Evolutionary conservation across 2,329 filamentous ascomycete species (phyloP), one percentile per base, ranked within the genome.

Genomic region (Paraphaeosphaeria sporulosa): DNA sequence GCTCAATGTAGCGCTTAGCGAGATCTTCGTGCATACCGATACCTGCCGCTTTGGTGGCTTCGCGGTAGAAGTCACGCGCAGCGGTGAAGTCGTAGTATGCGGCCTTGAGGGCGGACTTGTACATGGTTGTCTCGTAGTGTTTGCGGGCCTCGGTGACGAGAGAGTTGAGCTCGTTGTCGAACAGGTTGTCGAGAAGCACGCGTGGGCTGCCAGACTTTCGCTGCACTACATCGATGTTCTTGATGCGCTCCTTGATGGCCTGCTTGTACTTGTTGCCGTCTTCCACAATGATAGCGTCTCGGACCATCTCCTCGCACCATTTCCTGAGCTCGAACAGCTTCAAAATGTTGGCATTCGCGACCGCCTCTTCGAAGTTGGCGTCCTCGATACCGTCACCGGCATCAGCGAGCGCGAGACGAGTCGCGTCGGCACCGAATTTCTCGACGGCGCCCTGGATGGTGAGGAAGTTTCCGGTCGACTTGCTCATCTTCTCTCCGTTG

Each of bases 401-500:
- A 78, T 99, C 95, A 19, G 94, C 94, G 64, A 99, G 88, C 3
- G 94, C 93, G 71, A 98, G 91, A 75, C 94, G 88, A 46, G 91
- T 90, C 13, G 95, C 95, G 77, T 98, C 95, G 9, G 95, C 94
- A 72, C 95, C 95, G 71, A 95, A 99, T 79, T 99, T 99, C 70
- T 89, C 86, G 15, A 94, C 90, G 32, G 94, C 86, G 64, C 97
- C 92, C 56, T 89, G 86, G 55, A 98, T 84, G 12, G 95, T 98
- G 77, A 99, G 85, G 84, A 99, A 99, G 82, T 98, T 99, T 64
- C 95, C 95, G 0, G 94, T 97, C 56, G 90, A 94, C 84, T 99
- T 99, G 77, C 89, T 91, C 95, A 99, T 99, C 86, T 99, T 99
- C 77, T 97, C 92, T 52, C 94, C 94, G 77, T 99, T 99, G 65